phyloP scores from a whole-genome alignment of 163 green algal genomes.

The Scenedesmus sp. region DNA sequence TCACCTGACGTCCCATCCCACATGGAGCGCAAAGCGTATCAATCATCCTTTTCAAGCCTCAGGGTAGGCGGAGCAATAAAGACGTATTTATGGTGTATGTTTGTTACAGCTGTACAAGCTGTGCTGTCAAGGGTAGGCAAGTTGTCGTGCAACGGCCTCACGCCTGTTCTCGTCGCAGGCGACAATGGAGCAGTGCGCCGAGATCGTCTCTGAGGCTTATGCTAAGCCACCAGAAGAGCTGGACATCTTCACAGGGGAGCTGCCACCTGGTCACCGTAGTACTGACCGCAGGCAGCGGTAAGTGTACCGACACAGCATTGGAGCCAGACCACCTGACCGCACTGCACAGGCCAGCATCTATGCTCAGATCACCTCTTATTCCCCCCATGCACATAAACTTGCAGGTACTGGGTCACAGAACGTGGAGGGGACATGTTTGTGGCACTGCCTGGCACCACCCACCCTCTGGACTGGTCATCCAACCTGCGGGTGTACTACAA shows the following conservation, averaged over 20 bases:
- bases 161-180: background rate
- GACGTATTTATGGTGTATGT: background rate
- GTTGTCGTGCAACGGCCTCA: background rate
- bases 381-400: conserved; percentile 53
- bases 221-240: background rate
- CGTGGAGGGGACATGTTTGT: conserved; percentile 41
- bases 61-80: background rate
- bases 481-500: conserved; percentile 50
- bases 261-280: conserved; percentile 29
- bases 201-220: conserved; percentile 39
- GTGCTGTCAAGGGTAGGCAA: background rate
- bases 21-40: conserved; percentile 8
- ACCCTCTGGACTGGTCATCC: conserved; percentile 48
- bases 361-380: too few relatives aligned
- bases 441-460: conserved; percentile 47
- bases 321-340: background rate
- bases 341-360: background rate
- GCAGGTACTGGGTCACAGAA: conserved; percentile 49
- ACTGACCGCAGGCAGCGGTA: conserved; percentile 37
- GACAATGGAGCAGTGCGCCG: conserved; percentile 46
- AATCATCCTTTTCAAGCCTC: background rate
- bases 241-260: conserved; percentile 8
- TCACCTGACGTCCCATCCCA: conserved; percentile 8
- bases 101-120: background rate
- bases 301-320: background rate